Evolutionary conservation across 2,329 filamentous ascomycete genomes (phyloP).

Genomic region (Pseudopyricularia javanii): DNA sequence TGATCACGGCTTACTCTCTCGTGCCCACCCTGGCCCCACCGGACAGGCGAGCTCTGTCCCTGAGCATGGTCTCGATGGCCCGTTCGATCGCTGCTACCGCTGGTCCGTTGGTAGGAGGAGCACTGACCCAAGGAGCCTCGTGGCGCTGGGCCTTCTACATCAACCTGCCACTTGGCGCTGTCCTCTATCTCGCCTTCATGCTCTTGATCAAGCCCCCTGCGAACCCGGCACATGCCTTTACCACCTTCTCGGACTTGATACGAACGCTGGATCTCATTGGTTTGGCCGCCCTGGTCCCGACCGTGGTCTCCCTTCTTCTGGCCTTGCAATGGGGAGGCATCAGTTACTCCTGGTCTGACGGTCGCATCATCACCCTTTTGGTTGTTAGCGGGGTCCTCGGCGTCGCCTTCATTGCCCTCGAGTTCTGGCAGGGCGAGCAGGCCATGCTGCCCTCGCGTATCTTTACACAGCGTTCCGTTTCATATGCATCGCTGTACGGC

Average conservation of each 20-base stretch:
- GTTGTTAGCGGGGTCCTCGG: conserved; percentile 33
- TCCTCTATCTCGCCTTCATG: conserved; percentile 31
- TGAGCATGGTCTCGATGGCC: conserved; percentile 39
- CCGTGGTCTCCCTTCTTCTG: conserved; percentile 45
- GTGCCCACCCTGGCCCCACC: conserved; percentile 47
- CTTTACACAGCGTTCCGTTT: conserved; percentile 41
- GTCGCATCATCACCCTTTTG: conserved; percentile 41
- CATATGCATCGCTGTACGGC: conserved; percentile 29
- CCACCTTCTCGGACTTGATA: too few species aligned
- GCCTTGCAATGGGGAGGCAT: conserved; percentile 52
- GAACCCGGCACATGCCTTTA: neutral
- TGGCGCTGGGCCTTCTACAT: conserved; percentile 51
- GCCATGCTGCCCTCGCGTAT: conserved; percentile 44
- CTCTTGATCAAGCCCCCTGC: conserved; percentile 11
- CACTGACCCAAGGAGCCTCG: conserved; percentile 30
- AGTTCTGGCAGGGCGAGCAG: conserved; percentile 38
- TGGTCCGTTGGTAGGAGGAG: conserved; percentile 41
- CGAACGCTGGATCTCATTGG: conserved; percentile 44
- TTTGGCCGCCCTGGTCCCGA: conserved; percentile 47
- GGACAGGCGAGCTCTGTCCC: conserved; percentile 45
- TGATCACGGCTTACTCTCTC: conserved; percentile 42
- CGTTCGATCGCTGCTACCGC: conserved; percentile 42
- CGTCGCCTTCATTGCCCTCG: conserved; percentile 34
- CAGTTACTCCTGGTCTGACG: conserved; percentile 36
- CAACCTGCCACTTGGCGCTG: conserved; percentile 41